These are phyloP conservation scores for Xylaria polymorpha DNA, from an alignment of 2,329 filamentous ascomycete species.

Conservation along the genomic window DNA sequence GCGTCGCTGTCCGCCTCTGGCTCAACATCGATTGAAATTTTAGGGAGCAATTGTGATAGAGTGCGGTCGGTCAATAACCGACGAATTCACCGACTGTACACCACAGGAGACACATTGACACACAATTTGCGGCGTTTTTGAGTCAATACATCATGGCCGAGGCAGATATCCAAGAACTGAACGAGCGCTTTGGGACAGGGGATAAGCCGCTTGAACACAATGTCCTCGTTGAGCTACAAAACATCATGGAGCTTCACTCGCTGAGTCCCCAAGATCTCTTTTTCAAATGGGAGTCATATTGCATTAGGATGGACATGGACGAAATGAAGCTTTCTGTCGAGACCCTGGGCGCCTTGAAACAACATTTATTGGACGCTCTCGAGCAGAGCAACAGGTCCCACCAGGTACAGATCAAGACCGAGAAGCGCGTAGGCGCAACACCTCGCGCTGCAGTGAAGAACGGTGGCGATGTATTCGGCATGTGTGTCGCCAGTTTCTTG, in stretches of 20 bases:
- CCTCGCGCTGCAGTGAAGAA: conserved; percentile 68
- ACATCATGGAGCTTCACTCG: conserved; percentile 85
- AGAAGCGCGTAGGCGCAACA: conserved; percentile 71
- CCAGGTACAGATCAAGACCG: conserved; percentile 71
- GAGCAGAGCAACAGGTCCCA: conserved; percentile 77
- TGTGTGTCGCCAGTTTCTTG: conserved; percentile 62
- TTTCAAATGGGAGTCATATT: conserved; percentile 99
- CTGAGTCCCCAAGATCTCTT: conserved; percentile 87
- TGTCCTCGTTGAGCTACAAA: conserved; percentile 82
- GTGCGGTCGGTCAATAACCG: not conserved
- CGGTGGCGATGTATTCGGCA: conserved; percentile 80
- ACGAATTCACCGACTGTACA: not conserved
- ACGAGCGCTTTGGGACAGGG: conserved; percentile 65
- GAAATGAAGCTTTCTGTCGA: conserved; percentile 78
- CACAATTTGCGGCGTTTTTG: not conserved
- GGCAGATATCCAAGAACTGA: conserved; percentile 55
- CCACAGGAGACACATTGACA: not conserved
- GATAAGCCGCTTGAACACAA: conserved; percentile 76
- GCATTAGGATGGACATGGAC: conserved; percentile 90
- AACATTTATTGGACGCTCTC: conserved; percentile 84
- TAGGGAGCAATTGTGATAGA: conserved; percentile 16
- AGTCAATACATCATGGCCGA: conserved; percentile 53
- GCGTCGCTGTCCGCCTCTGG: conserved; percentile 21
- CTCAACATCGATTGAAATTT: conserved; percentile 21
- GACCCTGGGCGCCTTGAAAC: conserved; percentile 82